Base-by-base conservation (phyloP, 176 grass and related monocot species). In the Canna indica region DNA sequence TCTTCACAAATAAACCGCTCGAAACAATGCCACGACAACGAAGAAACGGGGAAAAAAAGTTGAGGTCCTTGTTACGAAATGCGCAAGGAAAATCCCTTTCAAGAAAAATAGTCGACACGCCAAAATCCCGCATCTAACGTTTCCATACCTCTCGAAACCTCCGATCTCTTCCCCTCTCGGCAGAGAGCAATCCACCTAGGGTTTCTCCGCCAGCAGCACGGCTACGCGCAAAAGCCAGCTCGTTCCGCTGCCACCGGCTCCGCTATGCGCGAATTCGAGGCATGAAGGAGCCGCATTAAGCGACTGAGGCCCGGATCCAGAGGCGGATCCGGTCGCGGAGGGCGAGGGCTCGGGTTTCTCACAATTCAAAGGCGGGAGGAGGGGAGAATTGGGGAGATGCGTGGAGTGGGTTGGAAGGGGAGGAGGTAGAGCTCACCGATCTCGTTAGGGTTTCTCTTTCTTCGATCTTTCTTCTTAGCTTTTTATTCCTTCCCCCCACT, bases 381-480 rank as follows among this genome's bases (percentile, higher is more conserved):
- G 28, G 2, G 30, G 35, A 39, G 6, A 25, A 66, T 66, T 41
- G 41, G 41, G 35, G 34, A 41, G 63, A 66, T 16, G 24, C 20
- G 11, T 66, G 35, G 20, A 36, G 35, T 39, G 63, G 35, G 32
- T 65, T 36, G 32, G 32, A 65, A 36, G 62, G 62, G 12, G 62
- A 65, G 15, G 28, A 29, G 58, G 16, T 22, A 31, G 32, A n/a
- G 63, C 63, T 38, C 63, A 15, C 20, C 63, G 63, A 66, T 66
- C 34, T 66, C 63, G 35, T 66, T 66, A 66, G 63, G 63, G 33
- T 66, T 66, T 39, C 63, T 29, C 14, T 36, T 41, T 10, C 63
- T 38, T 66, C 20, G 63, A 66, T 66, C 63, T 34, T 35, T 63
- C 63, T 25, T 12, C 20, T 22, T 66, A 5, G 63, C 63, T 39